Evolutionary conservation across 1,284 basidiomycete genomes (phyloP), one percentile per base, ranked within the genome.

Genomic region (Psilocybe mexicana): DNA sequence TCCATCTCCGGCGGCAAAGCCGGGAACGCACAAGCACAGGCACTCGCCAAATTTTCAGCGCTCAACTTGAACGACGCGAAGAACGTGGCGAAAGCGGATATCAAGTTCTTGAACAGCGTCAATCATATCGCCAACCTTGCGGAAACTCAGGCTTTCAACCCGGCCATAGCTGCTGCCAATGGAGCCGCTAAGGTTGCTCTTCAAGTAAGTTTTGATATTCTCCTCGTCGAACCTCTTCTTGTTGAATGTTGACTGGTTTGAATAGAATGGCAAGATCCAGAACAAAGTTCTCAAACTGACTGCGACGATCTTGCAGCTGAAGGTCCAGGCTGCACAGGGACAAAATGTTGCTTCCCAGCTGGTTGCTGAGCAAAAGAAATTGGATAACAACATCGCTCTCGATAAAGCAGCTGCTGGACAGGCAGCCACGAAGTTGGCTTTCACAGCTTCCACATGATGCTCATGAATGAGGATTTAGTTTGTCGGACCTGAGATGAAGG

Each of bases 211-310:
- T 35, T 35, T 35, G 30, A 33, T 43, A 6, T 18, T 14, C 11
- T 33, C 26, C 18, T 33, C 18, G 18, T 18, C 18, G 18, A 18
- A 18, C 18, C 18, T 43, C 10, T 44, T 42, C 12, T 18, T 53
- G 11, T 33, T 23, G 23, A 52, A 51, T 40, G 49, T 24, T 42
- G 30, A 52, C 38, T 26, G 36, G 26, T 14, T 24, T 24, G 24
- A 14, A 45, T 48, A 59, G 58, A 59, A 59, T 43, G 58, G 58
- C n/a, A 59, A 59, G 25, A 55, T 59, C 25, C 42, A 59, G 53
- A 59, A 59, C 54, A 59, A 59, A 36, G 58, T 59, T 36, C 48
- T 59, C 25, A 59, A 59, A 48, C 58, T 59, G 6, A 59, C 57
- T 30, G 57, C 57, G 7, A 53, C 57, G 6, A 43, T 59, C 4